Evolutionary conservation across 805 yeast species (phyloP).

Genomic region (Saturnispora gosingensis): DNA sequence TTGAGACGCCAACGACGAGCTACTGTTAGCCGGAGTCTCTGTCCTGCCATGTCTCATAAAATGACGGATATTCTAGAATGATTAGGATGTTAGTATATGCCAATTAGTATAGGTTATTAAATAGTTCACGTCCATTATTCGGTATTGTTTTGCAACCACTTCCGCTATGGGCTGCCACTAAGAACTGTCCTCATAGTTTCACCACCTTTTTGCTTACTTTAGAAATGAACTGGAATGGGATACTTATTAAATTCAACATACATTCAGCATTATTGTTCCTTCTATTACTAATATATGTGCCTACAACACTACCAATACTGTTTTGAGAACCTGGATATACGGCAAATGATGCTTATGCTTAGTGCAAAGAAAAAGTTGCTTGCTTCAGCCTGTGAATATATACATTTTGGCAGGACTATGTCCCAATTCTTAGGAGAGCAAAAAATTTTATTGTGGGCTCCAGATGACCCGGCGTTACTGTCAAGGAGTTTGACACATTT

Average conservation of each 20-base stretch:
- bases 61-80: slow-evolving; percentile 31
- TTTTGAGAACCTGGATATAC: neutral
- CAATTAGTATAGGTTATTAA: neutral
- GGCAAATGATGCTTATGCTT: neutral
- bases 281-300: neutral
- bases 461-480: neutral
- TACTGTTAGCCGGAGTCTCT: slow-evolving; percentile 3
- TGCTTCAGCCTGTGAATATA: neutral
- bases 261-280: neutral
- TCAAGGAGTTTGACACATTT: neutral
- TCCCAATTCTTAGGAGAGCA: neutral
- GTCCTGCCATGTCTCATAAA: slow-evolving; percentile 37
- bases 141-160: no score
- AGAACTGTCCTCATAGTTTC: no score
- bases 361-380: neutral
- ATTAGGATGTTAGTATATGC: neutral
- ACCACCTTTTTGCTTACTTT: neutral
- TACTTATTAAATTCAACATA: neutral
- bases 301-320: neutral
- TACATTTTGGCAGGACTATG: neutral
- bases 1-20: neutral
- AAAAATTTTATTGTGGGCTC: neutral
- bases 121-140: neutral
- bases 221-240: neutral
- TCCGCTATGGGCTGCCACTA: no score